Percentiles rank a stretch among this genome's conserved stretches.
These are phyloP conservation scores for Kwoniella heveanensis DNA, from an alignment of 768 basidiomycete genomes.

Conservation along the genomic window DNA sequence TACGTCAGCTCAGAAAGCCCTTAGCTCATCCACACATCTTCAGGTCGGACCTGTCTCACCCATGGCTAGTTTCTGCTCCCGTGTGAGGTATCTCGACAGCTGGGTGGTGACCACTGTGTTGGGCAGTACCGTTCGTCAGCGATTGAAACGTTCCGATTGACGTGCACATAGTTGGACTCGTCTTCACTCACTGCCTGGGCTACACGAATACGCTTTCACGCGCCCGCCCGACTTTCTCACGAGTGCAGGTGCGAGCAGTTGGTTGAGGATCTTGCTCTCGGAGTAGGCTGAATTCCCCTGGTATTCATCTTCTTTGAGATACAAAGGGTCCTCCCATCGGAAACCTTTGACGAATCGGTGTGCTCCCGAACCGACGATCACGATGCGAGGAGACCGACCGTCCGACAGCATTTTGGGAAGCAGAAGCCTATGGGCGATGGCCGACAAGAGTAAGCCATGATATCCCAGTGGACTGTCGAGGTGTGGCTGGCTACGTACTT, in stretches of 20 bases:
- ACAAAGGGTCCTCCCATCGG: conserved; percentile 16
- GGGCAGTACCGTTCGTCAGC: too few species aligned
- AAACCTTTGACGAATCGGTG: conserved; percentile 10
- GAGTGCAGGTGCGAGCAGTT: conserved; percentile 15
- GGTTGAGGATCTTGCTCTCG: conserved; percentile 18
- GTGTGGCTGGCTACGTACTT: conserved; percentile 15
- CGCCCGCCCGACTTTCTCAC: conserved; percentile 15
- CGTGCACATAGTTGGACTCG: background rate
- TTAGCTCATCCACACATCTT: too few species aligned
- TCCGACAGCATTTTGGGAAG: conserved; percentile 21
- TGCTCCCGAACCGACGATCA: conserved; percentile 18
- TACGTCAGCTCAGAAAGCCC: background rate
- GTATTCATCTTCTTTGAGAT: conserved; percentile 8
- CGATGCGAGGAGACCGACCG: conserved; percentile 16
- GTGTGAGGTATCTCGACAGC: conserved; percentile 7
- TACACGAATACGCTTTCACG: conserved; percentile 15
- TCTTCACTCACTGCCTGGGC: conserved; percentile 17
- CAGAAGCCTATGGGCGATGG: conserved; percentile 20
- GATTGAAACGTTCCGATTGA: too few species aligned
- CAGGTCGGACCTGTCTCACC: conserved; percentile 2
- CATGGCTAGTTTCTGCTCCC: conserved; percentile 11
- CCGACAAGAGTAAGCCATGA: too few species aligned
- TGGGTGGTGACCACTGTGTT: conserved; percentile 19
- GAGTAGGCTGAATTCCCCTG: background rate
- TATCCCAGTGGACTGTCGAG: too few species aligned